These are phyloP conservation scores for Turritis glabra DNA, from an alignment of 345 rosid species.

Conservation along the genomic window DNA sequence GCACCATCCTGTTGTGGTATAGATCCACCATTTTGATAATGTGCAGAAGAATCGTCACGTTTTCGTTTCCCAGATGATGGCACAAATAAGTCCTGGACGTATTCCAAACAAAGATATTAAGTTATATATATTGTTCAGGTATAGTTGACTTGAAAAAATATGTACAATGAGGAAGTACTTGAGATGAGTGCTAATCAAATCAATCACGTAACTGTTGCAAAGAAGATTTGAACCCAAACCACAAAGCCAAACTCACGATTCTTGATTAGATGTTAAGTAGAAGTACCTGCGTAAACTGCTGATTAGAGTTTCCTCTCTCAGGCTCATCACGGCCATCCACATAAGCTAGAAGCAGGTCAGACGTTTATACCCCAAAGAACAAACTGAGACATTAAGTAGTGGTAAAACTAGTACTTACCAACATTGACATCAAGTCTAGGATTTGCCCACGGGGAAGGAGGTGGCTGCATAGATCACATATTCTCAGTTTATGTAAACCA, in stretches of 20 bases:
- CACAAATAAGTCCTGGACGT: constrained; percentile 81
- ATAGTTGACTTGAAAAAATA: not conserved
- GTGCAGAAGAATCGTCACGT: constrained; percentile 77
- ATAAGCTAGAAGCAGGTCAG: constrained; percentile 59
- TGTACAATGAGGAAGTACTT: not conserved
- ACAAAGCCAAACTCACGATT: constrained; percentile 6
- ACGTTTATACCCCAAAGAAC: constrained; percentile 22
- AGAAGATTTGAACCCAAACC: constrained; percentile 1
- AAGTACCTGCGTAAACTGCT: constrained; percentile 78
- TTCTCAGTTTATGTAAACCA: not conserved
- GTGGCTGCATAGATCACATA: constrained; percentile 51
- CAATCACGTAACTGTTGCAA: not conserved
- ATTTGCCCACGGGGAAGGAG: constrained; percentile 90
- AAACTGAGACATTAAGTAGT: constrained; percentile 7
- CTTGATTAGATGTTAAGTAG: not conserved
- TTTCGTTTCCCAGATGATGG: constrained; percentile 82
- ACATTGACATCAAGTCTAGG: constrained; percentile 96
- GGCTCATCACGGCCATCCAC: constrained; percentile 91
- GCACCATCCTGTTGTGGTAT: constrained; percentile 99
- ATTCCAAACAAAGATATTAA: constrained; percentile 28
- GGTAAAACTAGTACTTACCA: constrained; percentile 57
- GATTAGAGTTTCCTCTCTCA: constrained; percentile 73
- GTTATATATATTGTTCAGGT: constrained; percentile 13
- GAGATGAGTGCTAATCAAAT: constrained; percentile 9
- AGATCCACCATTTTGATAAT: constrained; percentile 78